phyloP scores from a whole-genome alignment of 1,139 yeast genomes.

The Hyphopichia burtonii region DNA sequence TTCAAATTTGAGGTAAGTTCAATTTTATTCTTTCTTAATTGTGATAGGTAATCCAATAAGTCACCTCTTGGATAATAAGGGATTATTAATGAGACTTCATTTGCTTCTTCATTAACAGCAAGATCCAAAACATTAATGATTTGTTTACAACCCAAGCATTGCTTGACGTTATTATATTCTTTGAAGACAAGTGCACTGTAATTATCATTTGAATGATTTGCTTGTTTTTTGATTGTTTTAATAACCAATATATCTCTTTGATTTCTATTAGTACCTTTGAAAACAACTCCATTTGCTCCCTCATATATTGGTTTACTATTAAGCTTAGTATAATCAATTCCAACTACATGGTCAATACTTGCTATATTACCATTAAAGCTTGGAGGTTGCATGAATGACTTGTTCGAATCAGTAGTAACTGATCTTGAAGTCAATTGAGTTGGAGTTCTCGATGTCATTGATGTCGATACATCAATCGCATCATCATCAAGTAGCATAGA shows the following conservation, averaged over 20 bases:
- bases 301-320: constrained; percentile 36
- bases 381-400: neutral
- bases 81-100: constrained; percentile 29
- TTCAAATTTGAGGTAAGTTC: constrained; percentile 32
- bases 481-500: neutral
- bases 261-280: constrained; percentile 27
- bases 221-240: constrained; percentile 29
- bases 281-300: constrained; percentile 45
- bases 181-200: constrained; percentile 21
- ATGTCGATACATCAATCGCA: neutral
- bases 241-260: constrained; percentile 23
- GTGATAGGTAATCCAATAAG: constrained; percentile 40
- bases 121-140: constrained; percentile 31
- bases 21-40: constrained; percentile 32
- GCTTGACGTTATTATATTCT: constrained; percentile 30
- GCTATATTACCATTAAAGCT: neutral
- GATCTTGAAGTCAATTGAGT: neutral
- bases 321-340: constrained; percentile 21
- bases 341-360: constrained; percentile 6
- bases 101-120: constrained; percentile 11
- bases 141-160: constrained; percentile 26
- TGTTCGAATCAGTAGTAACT: neutral
- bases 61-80: constrained; percentile 51
- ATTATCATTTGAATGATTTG: constrained; percentile 10
- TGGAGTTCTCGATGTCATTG: neutral